Conservation (phyloP, 257 asterid genomes). For the Salvia splendens region DNA sequence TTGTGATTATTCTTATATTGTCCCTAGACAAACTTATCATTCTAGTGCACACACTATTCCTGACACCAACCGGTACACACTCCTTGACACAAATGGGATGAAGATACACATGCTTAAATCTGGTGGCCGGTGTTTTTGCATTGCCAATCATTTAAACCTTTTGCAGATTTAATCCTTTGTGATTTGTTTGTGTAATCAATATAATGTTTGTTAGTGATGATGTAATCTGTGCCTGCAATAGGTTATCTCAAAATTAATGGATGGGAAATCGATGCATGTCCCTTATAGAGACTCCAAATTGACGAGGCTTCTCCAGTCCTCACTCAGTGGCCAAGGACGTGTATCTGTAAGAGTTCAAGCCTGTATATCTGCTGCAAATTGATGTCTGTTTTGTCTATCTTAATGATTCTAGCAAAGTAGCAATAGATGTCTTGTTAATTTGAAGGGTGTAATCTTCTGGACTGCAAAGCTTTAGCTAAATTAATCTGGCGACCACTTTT, state of each 20-base stretch:
- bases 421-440: background rate
- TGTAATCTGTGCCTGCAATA: conserved; percentile 44
- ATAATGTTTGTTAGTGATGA: conserved; percentile 31
- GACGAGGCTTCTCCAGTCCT: conserved; percentile 98
- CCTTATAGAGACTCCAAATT: conserved; percentile 97
- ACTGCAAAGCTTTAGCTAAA: conserved; percentile 11
- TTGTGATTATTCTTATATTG: conserved; percentile 40
- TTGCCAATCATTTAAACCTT: conserved; percentile 13
- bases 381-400: conserved; percentile 9
- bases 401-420: conserved; percentile 12
- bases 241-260: conserved; percentile 96
- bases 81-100: conserved; percentile 15
- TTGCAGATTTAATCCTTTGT: conserved; percentile 18
- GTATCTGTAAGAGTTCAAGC: conserved; percentile 74
- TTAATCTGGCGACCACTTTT: conserved; percentile 11
- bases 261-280: conserved; percentile 80
- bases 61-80: conserved; percentile 15
- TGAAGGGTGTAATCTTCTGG: conserved; percentile 15
- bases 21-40: conserved; percentile 25
- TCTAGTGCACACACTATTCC: conserved; percentile 16
- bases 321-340: conserved; percentile 97
- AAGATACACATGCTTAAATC: conserved; percentile 6
- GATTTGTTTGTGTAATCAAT: conserved; percentile 17
- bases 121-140: conserved; percentile 15
- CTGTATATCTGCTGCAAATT: conserved; percentile 29